Evolutionary conservation across 148 eudicot genomes (phyloP).

Genomic region (Diospyros kaki): DNA sequence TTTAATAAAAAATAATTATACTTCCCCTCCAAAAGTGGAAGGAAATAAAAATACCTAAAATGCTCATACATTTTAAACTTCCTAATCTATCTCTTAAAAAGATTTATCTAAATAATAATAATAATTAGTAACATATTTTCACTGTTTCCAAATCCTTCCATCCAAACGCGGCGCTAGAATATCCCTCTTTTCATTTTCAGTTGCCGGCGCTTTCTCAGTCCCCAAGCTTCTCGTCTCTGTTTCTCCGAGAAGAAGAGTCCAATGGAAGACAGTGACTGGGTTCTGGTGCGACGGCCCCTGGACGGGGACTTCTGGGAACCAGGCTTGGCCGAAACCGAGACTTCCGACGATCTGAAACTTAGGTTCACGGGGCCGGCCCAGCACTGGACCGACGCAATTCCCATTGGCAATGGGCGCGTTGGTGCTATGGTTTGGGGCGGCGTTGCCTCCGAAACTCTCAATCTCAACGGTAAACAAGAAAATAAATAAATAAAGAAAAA

Average conservation of each 20-base stretch:
- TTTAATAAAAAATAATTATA: too few relatives aligned
- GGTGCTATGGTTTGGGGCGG: conserved; percentile 84
- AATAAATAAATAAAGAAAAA: background rate
- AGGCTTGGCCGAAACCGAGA: conserved; percentile 15
- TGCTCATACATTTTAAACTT: too few relatives aligned
- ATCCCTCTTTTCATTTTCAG: too few relatives aligned
- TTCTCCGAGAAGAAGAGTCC: background rate
- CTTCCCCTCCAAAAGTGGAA: too few relatives aligned
- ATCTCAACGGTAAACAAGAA: conserved; percentile 57
- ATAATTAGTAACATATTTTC: too few relatives aligned
- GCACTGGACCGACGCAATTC: conserved; percentile 86
- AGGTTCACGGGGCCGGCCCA: conserved; percentile 46
- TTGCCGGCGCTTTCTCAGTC: too few relatives aligned
- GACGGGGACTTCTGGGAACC: conserved; percentile 45
- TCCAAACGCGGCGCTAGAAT: too few relatives aligned
- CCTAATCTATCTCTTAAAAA: too few relatives aligned
- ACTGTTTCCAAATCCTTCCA: too few relatives aligned
- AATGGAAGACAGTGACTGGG: conserved; percentile 25
- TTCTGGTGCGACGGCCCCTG: conserved; percentile 24
- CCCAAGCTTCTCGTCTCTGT: too few relatives aligned
- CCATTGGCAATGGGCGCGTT: conserved; percentile 72
- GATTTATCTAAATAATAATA: too few relatives aligned
- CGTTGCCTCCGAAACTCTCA: conserved; percentile 44
- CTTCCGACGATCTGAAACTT: conserved; percentile 39
- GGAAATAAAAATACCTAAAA: too few relatives aligned